Evolutionary conservation across 441 rosid genomes (phyloP), one percentile per base, ranked within the genome.

Genomic region (Flueggea neowawraea): DNA sequence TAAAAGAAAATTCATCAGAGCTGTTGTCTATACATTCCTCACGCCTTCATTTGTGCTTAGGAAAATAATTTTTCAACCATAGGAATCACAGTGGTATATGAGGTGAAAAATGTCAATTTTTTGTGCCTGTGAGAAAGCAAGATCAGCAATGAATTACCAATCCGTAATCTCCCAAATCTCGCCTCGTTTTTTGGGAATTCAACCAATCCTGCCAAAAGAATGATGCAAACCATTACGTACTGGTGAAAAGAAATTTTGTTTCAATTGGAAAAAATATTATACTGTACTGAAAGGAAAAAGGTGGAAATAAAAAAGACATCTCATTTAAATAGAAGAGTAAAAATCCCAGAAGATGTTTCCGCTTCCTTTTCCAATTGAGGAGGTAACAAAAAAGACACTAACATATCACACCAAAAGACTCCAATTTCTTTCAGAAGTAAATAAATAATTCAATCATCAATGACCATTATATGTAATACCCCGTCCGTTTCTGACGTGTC

Each of bases 161-260:
- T 60, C 54, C 65, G 39, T 61, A 65, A 62, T 68, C 75, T 64
- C 68, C 74, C 70, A 59, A 53, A 67, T 62, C 68, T 60, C 58
- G 58, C 47, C 53, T 67, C 45, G 10, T 51, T 57, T 32, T 56
- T 48, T 55, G 65, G 58, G 73, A 73, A 67, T 73, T 66, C 60
- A 84, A 50, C 90, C 90, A 84, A 15, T 83, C 90, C 95, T 84
- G 62, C 45, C 32, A 61, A 74, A 60, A 60, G 64, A 6, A 57
- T 57, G 54, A 54, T 33, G 43, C 16, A 36, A n/a, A 67, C 4
- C 17, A 44, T 56, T 39, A 61, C 33, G 17, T 62, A 49, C 55
- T 9, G 51, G 49, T 58, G 55, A 16, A 52, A 50, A 52, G n/a
- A 2, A 47, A 47, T 10, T 10, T 0, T 47, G 12, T 47, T 12